phyloP scores from a whole-genome alignment of 129 eudicot genomes.

The Flaveria linearis region DNA sequence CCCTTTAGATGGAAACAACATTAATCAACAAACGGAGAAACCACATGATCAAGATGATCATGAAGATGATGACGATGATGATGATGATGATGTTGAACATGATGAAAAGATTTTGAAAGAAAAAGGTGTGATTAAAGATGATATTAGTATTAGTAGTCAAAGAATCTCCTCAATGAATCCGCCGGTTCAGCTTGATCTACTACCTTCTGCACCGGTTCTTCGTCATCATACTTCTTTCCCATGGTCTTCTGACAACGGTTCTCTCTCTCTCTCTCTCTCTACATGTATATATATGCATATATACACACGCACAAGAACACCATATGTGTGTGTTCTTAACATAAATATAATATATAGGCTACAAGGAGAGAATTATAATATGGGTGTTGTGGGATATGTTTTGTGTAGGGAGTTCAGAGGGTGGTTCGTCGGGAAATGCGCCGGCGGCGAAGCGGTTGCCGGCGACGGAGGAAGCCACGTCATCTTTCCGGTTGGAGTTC shows the following conservation, averaged over 20 bases:
- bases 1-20: slow-evolving; percentile 8
- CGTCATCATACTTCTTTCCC: slow-evolving; percentile 42
- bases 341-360: neutral
- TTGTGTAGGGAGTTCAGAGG: slow-evolving; percentile 65
- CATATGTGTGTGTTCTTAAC: neutral
- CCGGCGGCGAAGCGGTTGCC: slow-evolving; percentile 45
- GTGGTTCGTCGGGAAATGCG: slow-evolving; percentile 71
- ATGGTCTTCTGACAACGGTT: slow-evolving; percentile 73
- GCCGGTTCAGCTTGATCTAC: slow-evolving; percentile 67
- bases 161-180: slow-evolving; percentile 21
- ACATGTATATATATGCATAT: neutral
- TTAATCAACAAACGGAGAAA: slow-evolving; percentile 6
- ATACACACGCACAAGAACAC: slow-evolving; percentile 5
- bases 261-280: slow-evolving; percentile 3
- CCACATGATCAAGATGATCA: slow-evolving; percentile 14
- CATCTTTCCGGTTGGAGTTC: slow-evolving; percentile 58
- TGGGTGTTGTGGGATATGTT: neutral
- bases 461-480: slow-evolving; percentile 56
- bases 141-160: slow-evolving; percentile 10
- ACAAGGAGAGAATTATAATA: too few species aligned
- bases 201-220: slow-evolving; percentile 64
- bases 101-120: slow-evolving; percentile 27
- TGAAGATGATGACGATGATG: slow-evolving; percentile 26
- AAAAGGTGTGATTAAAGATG: slow-evolving; percentile 1
- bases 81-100: slow-evolving; percentile 19